phyloP scores from a whole-genome alignment of 306 rosid genomes.

The Ziziphus jujuba region DNA sequence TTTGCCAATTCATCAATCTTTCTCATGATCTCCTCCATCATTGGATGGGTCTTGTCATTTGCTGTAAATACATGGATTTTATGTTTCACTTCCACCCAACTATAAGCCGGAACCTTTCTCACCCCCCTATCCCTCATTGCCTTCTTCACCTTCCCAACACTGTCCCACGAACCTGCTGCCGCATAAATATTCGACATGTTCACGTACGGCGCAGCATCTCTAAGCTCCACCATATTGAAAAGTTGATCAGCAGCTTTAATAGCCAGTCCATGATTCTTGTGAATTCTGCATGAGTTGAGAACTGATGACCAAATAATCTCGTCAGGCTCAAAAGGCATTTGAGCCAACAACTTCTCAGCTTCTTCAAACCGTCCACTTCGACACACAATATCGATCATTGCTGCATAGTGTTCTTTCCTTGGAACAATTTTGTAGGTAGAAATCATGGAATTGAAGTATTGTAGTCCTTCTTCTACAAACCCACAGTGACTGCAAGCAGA shows the following conservation, averaged over 20 bases:
- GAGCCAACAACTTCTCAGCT: slow-evolving; percentile 69
- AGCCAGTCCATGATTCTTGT: slow-evolving; percentile 76
- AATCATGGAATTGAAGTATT: slow-evolving; percentile 62
- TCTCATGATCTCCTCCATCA: slow-evolving; percentile 45
- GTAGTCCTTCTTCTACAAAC: slow-evolving; percentile 72
- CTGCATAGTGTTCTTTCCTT: slow-evolving; percentile 73
- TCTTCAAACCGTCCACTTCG: slow-evolving; percentile 65
- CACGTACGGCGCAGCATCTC: slow-evolving; percentile 77
- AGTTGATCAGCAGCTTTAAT: slow-evolving; percentile 68
- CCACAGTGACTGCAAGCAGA: slow-evolving; percentile 92
- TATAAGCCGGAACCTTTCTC: slow-evolving; percentile 69
- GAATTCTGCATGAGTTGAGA: slow-evolving; percentile 82
- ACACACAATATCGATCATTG: slow-evolving; percentile 75
- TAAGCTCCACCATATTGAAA: slow-evolving; percentile 63
- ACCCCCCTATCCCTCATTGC: slow-evolving; percentile 85
- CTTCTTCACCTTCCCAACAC: slow-evolving; percentile 71
- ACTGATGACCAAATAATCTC: slow-evolving; percentile 85
- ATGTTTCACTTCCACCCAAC: slow-evolving; percentile 85
- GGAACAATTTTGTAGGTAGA: slow-evolving; percentile 50
- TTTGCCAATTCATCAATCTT: slow-evolving; percentile 58
- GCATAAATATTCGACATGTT: slow-evolving; percentile 87
- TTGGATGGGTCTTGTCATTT: slow-evolving; percentile 62
- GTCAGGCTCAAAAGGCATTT: slow-evolving; percentile 81
- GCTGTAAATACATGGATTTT: slow-evolving; percentile 69
- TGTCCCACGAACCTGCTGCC: slow-evolving; percentile 83